Conservation (phyloP, 352 stramenopile species). For the Hyaloperonospora brassicae region DNA sequence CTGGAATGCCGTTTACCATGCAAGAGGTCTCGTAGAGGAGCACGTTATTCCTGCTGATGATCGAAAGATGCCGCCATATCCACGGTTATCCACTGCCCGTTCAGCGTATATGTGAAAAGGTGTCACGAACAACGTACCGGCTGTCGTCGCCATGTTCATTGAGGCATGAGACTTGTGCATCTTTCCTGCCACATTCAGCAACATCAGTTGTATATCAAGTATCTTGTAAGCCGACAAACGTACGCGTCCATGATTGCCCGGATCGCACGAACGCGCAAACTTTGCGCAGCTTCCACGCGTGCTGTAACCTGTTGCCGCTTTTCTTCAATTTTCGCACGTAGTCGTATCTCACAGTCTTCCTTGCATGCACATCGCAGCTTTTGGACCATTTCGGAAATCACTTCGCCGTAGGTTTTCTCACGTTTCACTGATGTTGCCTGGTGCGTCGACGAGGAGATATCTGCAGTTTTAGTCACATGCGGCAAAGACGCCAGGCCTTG, state of each 20-base stretch:
- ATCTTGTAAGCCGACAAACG: conserved; percentile 12
- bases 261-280: conserved; percentile 50
- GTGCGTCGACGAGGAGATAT: conserved; percentile 6
- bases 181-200: conserved; percentile 24
- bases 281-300: conserved; percentile 50
- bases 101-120: background rate
- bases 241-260: conserved; percentile 57
- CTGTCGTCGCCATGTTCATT: conserved; percentile 26
- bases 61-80: background rate
- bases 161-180: conserved; percentile 39
- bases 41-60: conserved; percentile 44
- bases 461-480: conserved; percentile 8
- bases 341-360: conserved; percentile 41
- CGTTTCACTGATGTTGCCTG: conserved; percentile 6
- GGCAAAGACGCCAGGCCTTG: conserved; percentile 15
- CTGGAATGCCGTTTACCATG: conserved; percentile 62
- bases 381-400: conserved; percentile 64
- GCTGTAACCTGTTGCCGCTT: conserved; percentile 64
- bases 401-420: conserved; percentile 57
- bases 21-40: conserved; percentile 75
- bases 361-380: conserved; percentile 54
- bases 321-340: conserved; percentile 69
- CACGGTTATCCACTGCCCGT: conserved; percentile 1
- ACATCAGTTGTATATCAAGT: conserved; percentile 1
- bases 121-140: conserved; percentile 16